A percentile compares a stretch with the other conserved stretches of the same genome.
These are phyloP conservation scores for Drechslerella coelobrocha DNA, from an alignment of 2,329 filamentous ascomycete genomes.

Conservation along the genomic window DNA sequence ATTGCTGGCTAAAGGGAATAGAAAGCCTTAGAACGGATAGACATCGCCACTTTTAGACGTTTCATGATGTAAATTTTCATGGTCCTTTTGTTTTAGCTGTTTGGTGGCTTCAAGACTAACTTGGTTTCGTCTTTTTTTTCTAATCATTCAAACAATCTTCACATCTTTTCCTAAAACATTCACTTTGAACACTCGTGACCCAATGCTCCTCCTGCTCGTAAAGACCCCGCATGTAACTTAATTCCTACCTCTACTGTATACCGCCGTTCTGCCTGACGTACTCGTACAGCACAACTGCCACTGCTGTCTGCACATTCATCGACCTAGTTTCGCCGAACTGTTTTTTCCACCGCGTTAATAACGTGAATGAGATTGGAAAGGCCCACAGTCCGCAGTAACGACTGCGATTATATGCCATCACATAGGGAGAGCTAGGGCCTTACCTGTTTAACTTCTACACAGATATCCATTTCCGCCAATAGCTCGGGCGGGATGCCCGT, in stretches of 20 bases:
- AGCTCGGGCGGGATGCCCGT: constrained; percentile 63
- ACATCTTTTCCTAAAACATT: too few species aligned
- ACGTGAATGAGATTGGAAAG: too few species aligned
- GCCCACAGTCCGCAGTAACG: too few species aligned
- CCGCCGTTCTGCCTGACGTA: constrained; percentile 60
- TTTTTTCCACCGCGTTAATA: constrained; percentile 5
- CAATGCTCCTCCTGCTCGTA: too few species aligned
- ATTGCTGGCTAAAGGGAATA: constrained; percentile 59
- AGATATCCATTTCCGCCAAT: constrained; percentile 62
- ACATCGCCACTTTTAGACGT: too few species aligned
- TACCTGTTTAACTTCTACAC: constrained; percentile 64
- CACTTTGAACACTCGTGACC: too few species aligned
- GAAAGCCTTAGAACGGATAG: constrained; percentile 20
- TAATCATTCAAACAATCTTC: not conserved
- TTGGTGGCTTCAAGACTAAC: too few species aligned
- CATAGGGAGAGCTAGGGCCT: too few species aligned
- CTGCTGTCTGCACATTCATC: constrained; percentile 66
- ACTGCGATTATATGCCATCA: too few species aligned
- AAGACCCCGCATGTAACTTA: too few species aligned
- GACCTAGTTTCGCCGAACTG: constrained; percentile 62
- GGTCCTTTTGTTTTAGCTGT: too few species aligned
- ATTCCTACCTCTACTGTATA: constrained; percentile 21
- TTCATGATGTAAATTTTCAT: too few species aligned
- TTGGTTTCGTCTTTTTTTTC: not conserved
- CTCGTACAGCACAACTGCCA: constrained; percentile 63